Evolutionary conservation across 495 filamentous ascomycete species (phyloP).

Genomic region (Choiromyces venosus): DNA sequence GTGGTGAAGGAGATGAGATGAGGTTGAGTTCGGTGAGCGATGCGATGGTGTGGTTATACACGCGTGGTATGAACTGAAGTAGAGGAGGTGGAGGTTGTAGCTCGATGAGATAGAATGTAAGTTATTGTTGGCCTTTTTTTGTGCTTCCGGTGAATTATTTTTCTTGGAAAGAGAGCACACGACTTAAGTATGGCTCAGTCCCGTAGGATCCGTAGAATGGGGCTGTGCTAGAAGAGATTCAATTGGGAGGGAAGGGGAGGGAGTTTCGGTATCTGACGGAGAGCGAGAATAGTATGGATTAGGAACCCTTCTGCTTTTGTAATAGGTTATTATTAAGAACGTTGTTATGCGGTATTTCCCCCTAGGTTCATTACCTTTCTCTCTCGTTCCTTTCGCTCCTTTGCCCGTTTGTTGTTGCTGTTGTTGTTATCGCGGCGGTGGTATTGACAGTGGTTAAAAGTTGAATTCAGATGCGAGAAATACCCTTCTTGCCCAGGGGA

Average conservation of each 20-base stretch:
- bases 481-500: not conserved
- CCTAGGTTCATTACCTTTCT: not conserved
- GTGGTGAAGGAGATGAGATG: not conserved
- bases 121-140: not conserved
- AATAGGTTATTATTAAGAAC: constrained; percentile 2
- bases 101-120: not conserved
- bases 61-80: not conserved
- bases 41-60: not conserved
- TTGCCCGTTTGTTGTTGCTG: not conserved
- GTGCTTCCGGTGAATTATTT: not conserved
- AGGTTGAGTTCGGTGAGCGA: not conserved
- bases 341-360: not conserved
- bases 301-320: not conserved
- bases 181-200: not conserved
- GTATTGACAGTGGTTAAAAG: not conserved
- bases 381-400: not conserved
- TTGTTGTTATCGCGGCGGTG: not conserved
- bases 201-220: not conserved
- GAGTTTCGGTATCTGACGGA: constrained; percentile 1
- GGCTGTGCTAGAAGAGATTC: not conserved
- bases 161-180: not conserved
- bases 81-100: not conserved
- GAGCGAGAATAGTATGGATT: not conserved
- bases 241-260: not conserved
- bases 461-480: not conserved